Conservation (phyloP, 2,329 filamentous ascomycete genomes). For the Fusarium tupiense region DNA sequence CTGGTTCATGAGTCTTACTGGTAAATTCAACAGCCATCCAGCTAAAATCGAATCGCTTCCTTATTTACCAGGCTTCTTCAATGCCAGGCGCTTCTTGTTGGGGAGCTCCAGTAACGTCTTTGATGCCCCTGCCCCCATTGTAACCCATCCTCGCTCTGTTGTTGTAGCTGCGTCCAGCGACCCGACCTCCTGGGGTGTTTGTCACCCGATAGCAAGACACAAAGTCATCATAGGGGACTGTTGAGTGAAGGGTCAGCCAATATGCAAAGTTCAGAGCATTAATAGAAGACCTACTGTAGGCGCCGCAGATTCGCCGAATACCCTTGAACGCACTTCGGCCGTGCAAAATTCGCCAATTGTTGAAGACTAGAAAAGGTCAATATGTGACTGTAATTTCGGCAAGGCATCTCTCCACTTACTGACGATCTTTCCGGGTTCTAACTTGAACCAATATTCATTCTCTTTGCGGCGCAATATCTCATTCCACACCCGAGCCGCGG, state of each 20-base stretch:
- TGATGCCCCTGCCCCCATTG: background rate
- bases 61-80: background rate
- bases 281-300: constrained; percentile 74
- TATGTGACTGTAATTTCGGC: background rate
- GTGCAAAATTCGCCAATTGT: constrained; percentile 96
- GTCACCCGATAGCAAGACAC: constrained; percentile 79
- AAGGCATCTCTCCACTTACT: constrained; percentile 61
- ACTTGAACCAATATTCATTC: constrained; percentile 81
- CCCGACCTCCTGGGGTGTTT: constrained; percentile 64
- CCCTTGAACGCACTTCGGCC: constrained; percentile 86
- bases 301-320: constrained; percentile 87
- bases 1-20: background rate
- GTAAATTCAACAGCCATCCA: background rate
- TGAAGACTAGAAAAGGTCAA: constrained; percentile 73
- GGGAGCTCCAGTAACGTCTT: background rate
- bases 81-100: background rate
- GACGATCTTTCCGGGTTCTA: constrained; percentile 80
- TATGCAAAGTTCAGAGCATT: background rate
- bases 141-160: constrained; percentile 17
- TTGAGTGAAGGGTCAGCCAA: constrained; percentile 5
- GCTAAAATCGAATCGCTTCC: background rate
- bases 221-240: constrained; percentile 84
- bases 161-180: constrained; percentile 52
- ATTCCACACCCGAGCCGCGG: constrained; percentile 79
- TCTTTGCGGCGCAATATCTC: constrained; percentile 71